Evolutionary conservation across 371 early-diverging fungal genomes (phyloP).

Genomic region (Lichtheimia hyalospora): DNA sequence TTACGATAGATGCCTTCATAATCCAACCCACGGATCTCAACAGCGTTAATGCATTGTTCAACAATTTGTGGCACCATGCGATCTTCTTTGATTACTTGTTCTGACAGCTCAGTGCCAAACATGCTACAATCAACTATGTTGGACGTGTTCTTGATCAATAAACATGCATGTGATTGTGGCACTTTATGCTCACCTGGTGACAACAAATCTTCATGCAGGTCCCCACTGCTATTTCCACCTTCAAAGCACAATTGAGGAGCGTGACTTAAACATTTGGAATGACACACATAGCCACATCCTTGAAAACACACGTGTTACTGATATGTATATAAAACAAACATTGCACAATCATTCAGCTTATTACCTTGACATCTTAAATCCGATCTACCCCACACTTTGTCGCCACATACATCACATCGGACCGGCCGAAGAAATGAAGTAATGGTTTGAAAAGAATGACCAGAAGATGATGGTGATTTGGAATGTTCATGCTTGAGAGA

Average conservation of each 20-base stretch:
- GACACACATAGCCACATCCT: no score
- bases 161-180: not conserved
- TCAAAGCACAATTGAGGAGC: constrained; percentile 36
- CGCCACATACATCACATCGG: constrained; percentile 82
- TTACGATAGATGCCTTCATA: constrained; percentile 94
- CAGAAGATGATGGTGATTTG: constrained; percentile 7
- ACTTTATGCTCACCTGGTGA: constrained; percentile 5
- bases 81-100: constrained; percentile 28
- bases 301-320: no score
- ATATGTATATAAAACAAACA: constrained; percentile 57
- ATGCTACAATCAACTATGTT: constrained; percentile 4
- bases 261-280: constrained; percentile 30
- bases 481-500: not conserved
- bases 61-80: constrained; percentile 71
- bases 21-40: constrained; percentile 78
- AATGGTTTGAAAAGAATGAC: constrained; percentile 57
- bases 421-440: constrained; percentile 66
- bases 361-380: constrained; percentile 70
- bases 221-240: constrained; percentile 17
- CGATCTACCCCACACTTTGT: constrained; percentile 83
- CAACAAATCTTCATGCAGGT: constrained; percentile 4
- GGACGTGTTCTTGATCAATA: not conserved
- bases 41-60: constrained; percentile 72
- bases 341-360: constrained; percentile 25
- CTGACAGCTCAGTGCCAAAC: constrained; percentile 34